Conservation (phyloP, 2,329 filamentous ascomycete genomes). For the Penicillium capsulatum region DNA sequence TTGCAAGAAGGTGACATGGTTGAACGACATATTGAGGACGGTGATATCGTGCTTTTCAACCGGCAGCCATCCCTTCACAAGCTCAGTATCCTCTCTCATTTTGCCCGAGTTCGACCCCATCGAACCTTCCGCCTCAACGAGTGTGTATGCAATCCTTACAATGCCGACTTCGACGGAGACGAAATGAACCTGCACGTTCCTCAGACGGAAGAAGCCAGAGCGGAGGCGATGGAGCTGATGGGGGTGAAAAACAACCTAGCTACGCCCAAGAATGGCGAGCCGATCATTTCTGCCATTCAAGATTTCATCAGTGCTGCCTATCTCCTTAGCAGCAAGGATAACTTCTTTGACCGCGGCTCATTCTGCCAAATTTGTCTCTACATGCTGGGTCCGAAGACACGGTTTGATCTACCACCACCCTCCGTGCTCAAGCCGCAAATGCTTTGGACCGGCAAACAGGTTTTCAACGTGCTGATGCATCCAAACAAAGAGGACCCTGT, state of each 20-base stretch:
- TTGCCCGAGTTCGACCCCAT: constrained; percentile 89
- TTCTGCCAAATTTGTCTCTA: constrained; percentile 89
- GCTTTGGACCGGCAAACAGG: constrained; percentile 94
- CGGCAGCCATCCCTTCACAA: constrained; percentile 97
- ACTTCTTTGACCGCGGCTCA: constrained; percentile 81
- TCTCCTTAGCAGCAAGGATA: constrained; percentile 84
- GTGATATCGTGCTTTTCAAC: constrained; percentile 95
- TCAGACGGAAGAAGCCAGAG: constrained; percentile 92
- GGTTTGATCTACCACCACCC: constrained; percentile 80
- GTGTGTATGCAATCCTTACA: constrained; percentile 97
- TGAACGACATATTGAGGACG: constrained; percentile 90
- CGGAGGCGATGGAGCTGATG: constrained; percentile 95
- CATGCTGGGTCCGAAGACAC: constrained; percentile 78
- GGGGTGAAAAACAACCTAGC: constrained; percentile 94
- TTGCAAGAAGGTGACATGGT: constrained; percentile 82
- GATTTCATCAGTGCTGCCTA: constrained; percentile 98
- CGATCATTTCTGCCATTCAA: constrained; percentile 97
- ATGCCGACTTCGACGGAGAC: constrained; percentile 97
- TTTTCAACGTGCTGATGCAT: constrained; percentile 87
- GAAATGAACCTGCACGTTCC: constrained; percentile 99
- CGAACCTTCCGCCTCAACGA: constrained; percentile 95
- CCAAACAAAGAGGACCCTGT: constrained; percentile 82
- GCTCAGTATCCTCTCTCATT: constrained; percentile 95
- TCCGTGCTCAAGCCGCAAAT: constrained; percentile 78
- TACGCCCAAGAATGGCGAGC: constrained; percentile 95